phyloP scores from a whole-genome alignment of 345 rosid species.

The Excoecaria cochinchinensis region DNA sequence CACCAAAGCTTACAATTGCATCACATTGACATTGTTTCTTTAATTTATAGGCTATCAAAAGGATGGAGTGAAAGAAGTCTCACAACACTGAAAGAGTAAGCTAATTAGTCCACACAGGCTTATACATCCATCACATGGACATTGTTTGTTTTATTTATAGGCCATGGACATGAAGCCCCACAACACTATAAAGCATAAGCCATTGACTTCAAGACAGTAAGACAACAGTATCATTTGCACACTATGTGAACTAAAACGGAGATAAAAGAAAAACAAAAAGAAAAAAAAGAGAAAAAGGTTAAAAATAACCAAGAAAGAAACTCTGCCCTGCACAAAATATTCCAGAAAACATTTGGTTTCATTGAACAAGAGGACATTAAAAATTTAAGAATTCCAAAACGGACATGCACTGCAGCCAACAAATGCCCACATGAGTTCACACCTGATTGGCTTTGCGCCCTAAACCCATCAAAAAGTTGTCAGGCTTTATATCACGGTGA shows the following conservation, averaged over 20 bases:
- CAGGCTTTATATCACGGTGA: conserved; percentile 34
- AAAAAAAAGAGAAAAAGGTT: background rate
- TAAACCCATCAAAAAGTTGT: conserved; percentile 30
- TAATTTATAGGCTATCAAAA: background rate
- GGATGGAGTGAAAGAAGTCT: background rate
- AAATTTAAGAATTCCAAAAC: background rate
- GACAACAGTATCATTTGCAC: background rate
- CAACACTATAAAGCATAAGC: background rate
- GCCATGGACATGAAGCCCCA: background rate
- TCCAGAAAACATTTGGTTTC: background rate
- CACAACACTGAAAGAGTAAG: background rate
- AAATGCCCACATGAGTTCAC: background rate
- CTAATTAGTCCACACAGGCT: background rate
- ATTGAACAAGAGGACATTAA: background rate
- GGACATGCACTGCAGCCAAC: background rate
- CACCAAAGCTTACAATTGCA: background rate
- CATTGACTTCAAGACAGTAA: no score
- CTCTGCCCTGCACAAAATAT: background rate
- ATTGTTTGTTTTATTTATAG: background rate
- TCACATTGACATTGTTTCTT: background rate
- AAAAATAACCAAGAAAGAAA: background rate
- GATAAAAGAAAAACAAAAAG: background rate
- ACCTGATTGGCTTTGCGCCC: conserved; percentile 35
- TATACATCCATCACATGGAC: background rate
- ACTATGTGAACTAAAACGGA: background rate